Evolutionary conservation across 805 yeast species (phyloP).

Genomic region (Saccharomyces paradoxus): DNA sequence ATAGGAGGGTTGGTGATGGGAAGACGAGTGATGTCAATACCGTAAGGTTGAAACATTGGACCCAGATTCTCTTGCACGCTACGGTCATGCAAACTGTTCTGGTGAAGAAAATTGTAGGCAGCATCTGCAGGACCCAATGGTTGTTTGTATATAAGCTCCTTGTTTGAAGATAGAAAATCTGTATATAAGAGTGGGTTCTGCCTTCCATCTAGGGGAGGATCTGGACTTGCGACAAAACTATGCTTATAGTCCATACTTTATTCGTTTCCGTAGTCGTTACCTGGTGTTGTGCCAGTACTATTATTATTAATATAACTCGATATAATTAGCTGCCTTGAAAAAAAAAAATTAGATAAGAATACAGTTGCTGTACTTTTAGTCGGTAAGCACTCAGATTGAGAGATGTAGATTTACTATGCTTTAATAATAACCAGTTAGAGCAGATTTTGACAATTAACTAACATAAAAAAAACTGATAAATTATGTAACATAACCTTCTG

Average conservation of each 20-base stretch:
- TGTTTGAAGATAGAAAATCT: background rate
- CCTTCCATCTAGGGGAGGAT: background rate
- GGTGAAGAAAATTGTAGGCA: background rate
- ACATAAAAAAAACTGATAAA: background rate
- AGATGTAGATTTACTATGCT: background rate
- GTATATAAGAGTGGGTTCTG: background rate
- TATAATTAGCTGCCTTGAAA: background rate
- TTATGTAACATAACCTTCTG: background rate
- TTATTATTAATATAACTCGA: background rate
- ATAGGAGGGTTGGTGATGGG: slow-evolving; percentile 41
- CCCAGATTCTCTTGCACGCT: slow-evolving; percentile 33
- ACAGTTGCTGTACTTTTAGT: background rate
- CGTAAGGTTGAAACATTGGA: slow-evolving; percentile 37
- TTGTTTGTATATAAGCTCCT: background rate
- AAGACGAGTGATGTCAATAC: slow-evolving; percentile 36
- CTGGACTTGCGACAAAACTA: background rate
- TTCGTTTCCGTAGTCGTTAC: background rate
- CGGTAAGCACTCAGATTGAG: background rate
- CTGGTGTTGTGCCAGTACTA: background rate
- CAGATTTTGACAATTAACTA: background rate
- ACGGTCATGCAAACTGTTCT: slow-evolving; percentile 21
- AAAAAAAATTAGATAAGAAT: background rate
- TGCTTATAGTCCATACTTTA: background rate
- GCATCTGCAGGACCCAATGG: background rate
- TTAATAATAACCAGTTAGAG: background rate